Percentiles rank a stretch among this genome's conserved stretches.
Evolutionary conservation across 2,329 filamentous ascomycete genomes (phyloP).

Genomic region (Aspergillus ustus): DNA sequence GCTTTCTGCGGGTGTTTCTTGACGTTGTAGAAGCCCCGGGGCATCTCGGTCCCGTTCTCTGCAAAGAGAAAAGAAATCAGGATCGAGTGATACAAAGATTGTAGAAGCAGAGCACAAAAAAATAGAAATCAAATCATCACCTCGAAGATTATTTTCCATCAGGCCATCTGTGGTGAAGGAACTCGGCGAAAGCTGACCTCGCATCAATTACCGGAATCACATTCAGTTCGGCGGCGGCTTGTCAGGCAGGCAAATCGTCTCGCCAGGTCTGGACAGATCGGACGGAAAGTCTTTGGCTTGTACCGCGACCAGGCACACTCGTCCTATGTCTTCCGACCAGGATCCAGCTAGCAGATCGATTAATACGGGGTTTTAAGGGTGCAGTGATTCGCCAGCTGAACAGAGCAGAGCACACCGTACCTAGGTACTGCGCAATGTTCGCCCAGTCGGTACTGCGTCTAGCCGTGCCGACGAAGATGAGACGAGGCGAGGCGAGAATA

Average conservation of each 20-base stretch:
- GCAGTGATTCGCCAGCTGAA: neutral
- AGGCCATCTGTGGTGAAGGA: neutral
- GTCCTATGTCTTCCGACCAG: conserved; percentile 2
- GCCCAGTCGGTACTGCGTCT: neutral
- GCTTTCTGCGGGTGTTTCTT: neutral
- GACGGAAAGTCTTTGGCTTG: neutral
- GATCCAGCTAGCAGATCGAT: conserved; percentile 1
- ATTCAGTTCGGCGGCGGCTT: neutral
- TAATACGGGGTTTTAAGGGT: neutral
- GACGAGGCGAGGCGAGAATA: neutral
- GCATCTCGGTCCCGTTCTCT: neutral
- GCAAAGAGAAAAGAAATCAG: neutral
- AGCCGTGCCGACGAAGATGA: conserved; percentile 6
- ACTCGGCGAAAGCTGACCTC: neutral
- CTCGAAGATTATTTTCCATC: neutral
- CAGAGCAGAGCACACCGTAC: too few relatives aligned
- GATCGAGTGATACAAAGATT: neutral
- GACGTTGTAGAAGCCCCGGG: neutral
- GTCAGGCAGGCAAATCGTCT: neutral
- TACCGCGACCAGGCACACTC: neutral
- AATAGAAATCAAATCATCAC: neutral
- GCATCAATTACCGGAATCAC: conserved; percentile 6
- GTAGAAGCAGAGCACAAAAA: neutral
- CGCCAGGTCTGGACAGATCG: neutral
- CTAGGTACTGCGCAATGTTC: conserved; percentile 3